Evolutionary conservation across 2,329 filamentous ascomycete species (phyloP), one percentile per base, ranked within the genome.

Genomic region (Hymenoscyphus scutula): DNA sequence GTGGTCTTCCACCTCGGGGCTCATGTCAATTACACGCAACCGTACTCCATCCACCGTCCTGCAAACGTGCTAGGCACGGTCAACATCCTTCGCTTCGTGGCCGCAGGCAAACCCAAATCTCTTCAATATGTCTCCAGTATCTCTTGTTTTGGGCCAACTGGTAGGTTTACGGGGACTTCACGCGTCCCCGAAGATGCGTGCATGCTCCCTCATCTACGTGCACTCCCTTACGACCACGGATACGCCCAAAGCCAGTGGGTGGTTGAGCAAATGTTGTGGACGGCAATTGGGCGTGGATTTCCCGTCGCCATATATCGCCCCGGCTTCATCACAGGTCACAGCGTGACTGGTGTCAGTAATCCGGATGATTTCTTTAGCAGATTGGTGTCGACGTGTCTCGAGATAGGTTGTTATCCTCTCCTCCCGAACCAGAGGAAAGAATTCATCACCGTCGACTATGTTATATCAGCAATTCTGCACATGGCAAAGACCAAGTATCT

Each of bases 81-180:
- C 19, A 56, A 56, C 25, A 56, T 56, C n/a, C 54, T 56, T 25
- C 37, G 54, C 8, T 56, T 56, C 23, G 54, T 38, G 19, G 54
- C 54, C n/a, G 37, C 54, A 23, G 54, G 54, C 37, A 34, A 25
- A 13, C 54, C 30, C 15, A 56, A 56, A 5, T 37, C 54, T 17
- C 37, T 56, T 19, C 54, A 56, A 13, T 56, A 56, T 38, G 37
- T 56, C 19, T 56, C 54, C 29, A 56, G 54, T 25, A 56, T 56
- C 19, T 34, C 30, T 3, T 34, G 30, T 11, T 56, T 34, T 11
- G 54, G 54, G 11, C 54, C 54, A 27, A 27, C 54, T 37, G 54
- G 54, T 7, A 37, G 30, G 19, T 56, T 32, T 17, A 34, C 37
- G 17, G 54, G 54, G 8, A 38, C 54, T 7, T 38, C 30, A 25